Evolutionary conservation across 2,329 filamentous ascomycete genomes (phyloP).

Genomic region (Pestalotiopsis sp.): DNA sequence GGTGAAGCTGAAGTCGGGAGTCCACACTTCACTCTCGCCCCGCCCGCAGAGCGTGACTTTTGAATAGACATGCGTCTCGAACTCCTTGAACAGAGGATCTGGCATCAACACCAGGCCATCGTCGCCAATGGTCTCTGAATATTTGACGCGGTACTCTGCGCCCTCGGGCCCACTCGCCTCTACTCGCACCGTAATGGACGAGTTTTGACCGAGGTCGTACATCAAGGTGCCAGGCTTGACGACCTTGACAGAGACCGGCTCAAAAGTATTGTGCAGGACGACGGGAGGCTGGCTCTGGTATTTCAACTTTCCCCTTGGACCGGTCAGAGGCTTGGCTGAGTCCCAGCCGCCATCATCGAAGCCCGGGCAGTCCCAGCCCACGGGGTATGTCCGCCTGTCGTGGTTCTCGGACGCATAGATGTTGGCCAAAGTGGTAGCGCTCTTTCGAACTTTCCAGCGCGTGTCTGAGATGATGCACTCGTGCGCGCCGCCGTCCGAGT

Average conservation of each 20-base stretch:
- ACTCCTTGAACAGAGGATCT: slow-evolving; percentile 6
- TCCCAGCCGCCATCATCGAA: slow-evolving; percentile 25
- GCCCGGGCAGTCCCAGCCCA: slow-evolving; percentile 31
- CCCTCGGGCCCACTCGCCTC: background rate
- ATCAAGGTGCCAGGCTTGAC: background rate
- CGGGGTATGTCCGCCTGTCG: slow-evolving; percentile 34
- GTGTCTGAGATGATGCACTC: slow-evolving; percentile 37
- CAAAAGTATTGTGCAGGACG: slow-evolving; percentile 35
- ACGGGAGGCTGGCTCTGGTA: slow-evolving; percentile 43
- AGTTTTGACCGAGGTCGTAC: slow-evolving; percentile 4
- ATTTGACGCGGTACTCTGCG: background rate
- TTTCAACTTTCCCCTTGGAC: slow-evolving; percentile 37
- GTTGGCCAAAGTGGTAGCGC: slow-evolving; percentile 39
- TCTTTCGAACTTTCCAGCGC: slow-evolving; percentile 38
- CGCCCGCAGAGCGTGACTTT: background rate
- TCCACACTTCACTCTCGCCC: background rate
- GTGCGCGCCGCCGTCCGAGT: slow-evolving; percentile 36
- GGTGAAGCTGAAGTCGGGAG: slow-evolving; percentile 22
- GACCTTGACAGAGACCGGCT: slow-evolving; percentile 22
- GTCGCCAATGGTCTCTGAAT: slow-evolving; percentile 1
- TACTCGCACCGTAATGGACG: slow-evolving; percentile 4
- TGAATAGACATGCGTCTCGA: slow-evolving; percentile 1
- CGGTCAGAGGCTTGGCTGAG: slow-evolving; percentile 37
- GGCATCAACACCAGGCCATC: slow-evolving; percentile 2
- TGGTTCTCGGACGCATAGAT: slow-evolving; percentile 42